Conservation (phyloP, 1,284 basidiomycete species). For the Cutaneotrichosporon cyanovorans region DNA sequence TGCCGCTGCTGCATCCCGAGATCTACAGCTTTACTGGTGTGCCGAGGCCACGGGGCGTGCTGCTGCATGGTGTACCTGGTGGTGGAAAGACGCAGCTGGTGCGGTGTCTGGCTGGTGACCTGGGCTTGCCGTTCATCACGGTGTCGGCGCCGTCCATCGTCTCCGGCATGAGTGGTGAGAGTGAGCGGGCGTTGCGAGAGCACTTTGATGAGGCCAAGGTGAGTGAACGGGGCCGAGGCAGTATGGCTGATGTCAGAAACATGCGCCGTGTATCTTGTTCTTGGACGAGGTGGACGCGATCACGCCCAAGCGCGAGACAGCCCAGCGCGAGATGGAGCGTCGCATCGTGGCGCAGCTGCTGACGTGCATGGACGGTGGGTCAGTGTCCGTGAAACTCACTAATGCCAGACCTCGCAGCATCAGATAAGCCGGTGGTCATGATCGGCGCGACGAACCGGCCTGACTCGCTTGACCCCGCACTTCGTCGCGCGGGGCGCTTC, state of each 20-base stretch:
- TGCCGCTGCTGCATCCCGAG: slow-evolving; percentile 92
- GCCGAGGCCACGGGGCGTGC: slow-evolving; percentile 83
- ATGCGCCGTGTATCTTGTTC: slow-evolving; percentile 83
- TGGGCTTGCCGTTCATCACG: slow-evolving; percentile 84
- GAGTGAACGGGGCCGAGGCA: slow-evolving; percentile 16
- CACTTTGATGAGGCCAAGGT: slow-evolving; percentile 95
- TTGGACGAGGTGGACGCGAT: slow-evolving; percentile 98
- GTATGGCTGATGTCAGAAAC: slow-evolving; percentile 51
- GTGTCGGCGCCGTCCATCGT: slow-evolving; percentile 92
- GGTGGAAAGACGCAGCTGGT: slow-evolving; percentile 92
- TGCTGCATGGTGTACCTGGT: slow-evolving; percentile 91
- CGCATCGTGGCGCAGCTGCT: slow-evolving; percentile 94
- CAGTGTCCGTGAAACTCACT: slow-evolving; percentile 58
- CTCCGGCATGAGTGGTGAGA: slow-evolving; percentile 95
- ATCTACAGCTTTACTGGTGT: slow-evolving; percentile 90
- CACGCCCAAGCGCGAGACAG: slow-evolving; percentile 93
- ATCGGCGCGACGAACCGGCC: slow-evolving; percentile 95
- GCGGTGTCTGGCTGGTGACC: slow-evolving; percentile 86
- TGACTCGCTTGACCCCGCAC: slow-evolving; percentile 85
- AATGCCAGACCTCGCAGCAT: slow-evolving; percentile 32
- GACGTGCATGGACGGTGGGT: slow-evolving; percentile 64
- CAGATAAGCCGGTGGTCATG: slow-evolving; percentile 70
- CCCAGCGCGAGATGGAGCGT: slow-evolving; percentile 94
- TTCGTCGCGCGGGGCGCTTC: slow-evolving; percentile 87
- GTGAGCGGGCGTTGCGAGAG: slow-evolving; percentile 88